Percentiles rank a stretch among this genome's conserved stretches.
These are phyloP conservation scores for Plicaturopsis crispa DNA, from an alignment of 768 basidiomycete species.

Conservation along the genomic window DNA sequence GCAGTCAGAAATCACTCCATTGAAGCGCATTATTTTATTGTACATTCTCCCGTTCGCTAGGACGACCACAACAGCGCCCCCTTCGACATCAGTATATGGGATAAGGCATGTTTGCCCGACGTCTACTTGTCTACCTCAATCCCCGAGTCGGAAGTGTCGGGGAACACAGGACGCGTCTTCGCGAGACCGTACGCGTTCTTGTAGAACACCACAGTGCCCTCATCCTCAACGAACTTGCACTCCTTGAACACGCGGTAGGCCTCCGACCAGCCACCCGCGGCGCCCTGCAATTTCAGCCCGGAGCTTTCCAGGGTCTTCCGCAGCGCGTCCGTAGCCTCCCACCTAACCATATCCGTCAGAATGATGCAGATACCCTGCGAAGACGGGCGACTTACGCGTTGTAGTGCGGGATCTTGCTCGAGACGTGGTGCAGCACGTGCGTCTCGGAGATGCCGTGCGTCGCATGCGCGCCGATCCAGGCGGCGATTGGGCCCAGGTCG, in stretches of 20 bases:
- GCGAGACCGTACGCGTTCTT: slow-evolving; percentile 58
- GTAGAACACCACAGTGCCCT: slow-evolving; percentile 57
- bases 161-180: slow-evolving; percentile 54
- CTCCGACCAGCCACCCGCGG: slow-evolving; percentile 69
- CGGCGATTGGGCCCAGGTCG: slow-evolving; percentile 72
- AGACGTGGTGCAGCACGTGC: slow-evolving; percentile 87
- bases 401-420: slow-evolving; percentile 95
- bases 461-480: slow-evolving; percentile 75
- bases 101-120: too few relatives aligned
- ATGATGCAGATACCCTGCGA: neutral
- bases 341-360: slow-evolving; percentile 19
- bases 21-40: too few relatives aligned
- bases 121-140: too few relatives aligned
- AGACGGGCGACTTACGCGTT: slow-evolving; percentile 34
- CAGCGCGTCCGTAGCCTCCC: slow-evolving; percentile 87
- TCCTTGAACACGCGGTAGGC: slow-evolving; percentile 54
- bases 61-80: too few relatives aligned
- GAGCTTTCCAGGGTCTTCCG: slow-evolving; percentile 52
- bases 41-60: too few relatives aligned
- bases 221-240: slow-evolving; percentile 58
- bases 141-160: too few relatives aligned
- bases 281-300: slow-evolving; percentile 43
- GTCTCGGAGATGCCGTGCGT: slow-evolving; percentile 94
- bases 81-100: too few relatives aligned
- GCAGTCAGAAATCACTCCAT: too few relatives aligned